Conservation (phyloP, 2,329 filamentous ascomycete genomes). For the Calonectria leucothoes region DNA sequence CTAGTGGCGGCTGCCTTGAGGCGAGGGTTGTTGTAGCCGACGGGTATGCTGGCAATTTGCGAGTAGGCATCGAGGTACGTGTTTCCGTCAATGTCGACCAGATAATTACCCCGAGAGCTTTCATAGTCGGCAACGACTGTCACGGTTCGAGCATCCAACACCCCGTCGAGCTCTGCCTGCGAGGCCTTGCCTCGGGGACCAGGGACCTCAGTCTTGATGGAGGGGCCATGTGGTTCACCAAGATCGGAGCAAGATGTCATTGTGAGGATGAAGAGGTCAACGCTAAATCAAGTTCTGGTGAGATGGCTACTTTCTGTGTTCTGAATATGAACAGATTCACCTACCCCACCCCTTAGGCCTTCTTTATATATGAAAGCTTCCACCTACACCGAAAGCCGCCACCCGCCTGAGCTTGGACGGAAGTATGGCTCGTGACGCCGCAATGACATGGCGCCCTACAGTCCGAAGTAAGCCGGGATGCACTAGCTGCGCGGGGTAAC, state of each 20-base stretch:
- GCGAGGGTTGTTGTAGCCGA: conserved; percentile 90
- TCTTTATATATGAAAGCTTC: neutral
- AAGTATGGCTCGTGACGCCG: neutral
- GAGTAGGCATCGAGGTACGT: conserved; percentile 65
- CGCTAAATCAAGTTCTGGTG: neutral
- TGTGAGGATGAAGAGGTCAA: neutral
- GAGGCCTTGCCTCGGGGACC: conserved; percentile 5
- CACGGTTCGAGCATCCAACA: conserved; percentile 8
- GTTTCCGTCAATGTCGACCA: conserved; percentile 23
- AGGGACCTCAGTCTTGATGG: conserved; percentile 12
- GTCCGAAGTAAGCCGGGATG: conserved; percentile 15
- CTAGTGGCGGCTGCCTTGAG: conserved; percentile 76
- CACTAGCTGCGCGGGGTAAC: conserved; percentile 1
- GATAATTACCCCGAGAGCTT: conserved; percentile 16
- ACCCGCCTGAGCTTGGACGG: neutral
- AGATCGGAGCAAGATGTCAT: conserved; percentile 7
- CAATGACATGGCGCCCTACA: conserved; percentile 3
- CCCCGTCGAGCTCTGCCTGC: neutral
- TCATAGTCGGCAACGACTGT: conserved; percentile 16
- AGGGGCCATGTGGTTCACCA: conserved; percentile 6
- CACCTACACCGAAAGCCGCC: neutral
- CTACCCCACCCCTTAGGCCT: neutral
- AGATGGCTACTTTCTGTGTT: neutral
- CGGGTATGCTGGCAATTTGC: conserved; percentile 90
- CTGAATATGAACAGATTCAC: neutral